Conservation (phyloP, 768 basidiomycete genomes). For the Boletus bicolor region DNA sequence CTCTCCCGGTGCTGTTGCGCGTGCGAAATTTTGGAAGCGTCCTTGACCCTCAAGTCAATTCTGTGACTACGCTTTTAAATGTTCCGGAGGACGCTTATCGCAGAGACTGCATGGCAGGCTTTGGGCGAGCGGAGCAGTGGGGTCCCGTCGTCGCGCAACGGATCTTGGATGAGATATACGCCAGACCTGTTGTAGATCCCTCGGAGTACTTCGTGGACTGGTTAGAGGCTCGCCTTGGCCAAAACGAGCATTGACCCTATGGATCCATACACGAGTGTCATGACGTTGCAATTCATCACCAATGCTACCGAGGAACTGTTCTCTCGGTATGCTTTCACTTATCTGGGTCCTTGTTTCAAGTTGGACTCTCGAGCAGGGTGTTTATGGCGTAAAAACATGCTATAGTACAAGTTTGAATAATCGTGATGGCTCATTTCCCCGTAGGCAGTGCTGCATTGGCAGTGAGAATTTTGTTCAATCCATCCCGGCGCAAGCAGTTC, state of each 20-base stretch:
- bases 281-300: not conserved
- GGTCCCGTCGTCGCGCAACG: slow-evolving; percentile 55
- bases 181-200: slow-evolving; percentile 31
- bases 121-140: slow-evolving; percentile 75
- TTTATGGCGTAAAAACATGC: not conserved
- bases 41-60: slow-evolving; percentile 17
- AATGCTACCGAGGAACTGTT: not conserved
- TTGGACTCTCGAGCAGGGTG: not conserved
- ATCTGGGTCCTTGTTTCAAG: not conserved
- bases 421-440: not conserved
- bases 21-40: slow-evolving; percentile 29
- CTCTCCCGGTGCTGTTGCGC: slow-evolving; percentile 64
- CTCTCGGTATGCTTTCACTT: not conserved
- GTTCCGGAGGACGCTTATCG: slow-evolving; percentile 64
- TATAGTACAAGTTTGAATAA: not conserved
- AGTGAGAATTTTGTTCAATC: slow-evolving; percentile 54
- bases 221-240: slow-evolving; percentile 36
- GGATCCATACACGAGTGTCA: not conserved
- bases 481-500: slow-evolving; percentile 65
- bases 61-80: slow-evolving; percentile 53
- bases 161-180: slow-evolving; percentile 49
- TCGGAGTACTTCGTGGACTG: slow-evolving; percentile 38
- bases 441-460: slow-evolving; percentile 34
- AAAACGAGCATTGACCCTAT: slow-evolving; percentile 20
- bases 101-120: slow-evolving; percentile 66